Evolutionary conservation across 75 land plant species (phyloP).

Genomic region (Cryptomeria japonica): DNA sequence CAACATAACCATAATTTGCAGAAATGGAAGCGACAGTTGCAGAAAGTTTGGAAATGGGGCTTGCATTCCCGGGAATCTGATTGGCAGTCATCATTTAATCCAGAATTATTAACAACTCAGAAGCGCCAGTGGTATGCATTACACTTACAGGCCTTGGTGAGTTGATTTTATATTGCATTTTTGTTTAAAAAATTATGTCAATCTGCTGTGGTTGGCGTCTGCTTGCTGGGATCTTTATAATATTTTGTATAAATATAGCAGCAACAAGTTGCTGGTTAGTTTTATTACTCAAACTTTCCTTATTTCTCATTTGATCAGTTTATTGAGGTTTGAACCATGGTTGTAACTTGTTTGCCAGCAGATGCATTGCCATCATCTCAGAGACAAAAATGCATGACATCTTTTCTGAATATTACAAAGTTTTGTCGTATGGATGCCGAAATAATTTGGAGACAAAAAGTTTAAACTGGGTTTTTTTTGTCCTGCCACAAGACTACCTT

Average conservation of each 20-base stretch:
- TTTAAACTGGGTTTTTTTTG: not conserved
- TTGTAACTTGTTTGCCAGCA: not conserved
- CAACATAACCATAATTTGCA: slow-evolving; percentile 34
- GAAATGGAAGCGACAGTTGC: slow-evolving; percentile 49
- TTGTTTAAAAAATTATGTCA: not conserved
- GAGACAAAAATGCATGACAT: not conserved
- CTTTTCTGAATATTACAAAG: not conserved
- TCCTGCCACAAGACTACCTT: not conserved
- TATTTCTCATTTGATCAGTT: not conserved
- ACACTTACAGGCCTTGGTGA: slow-evolving; percentile 69
- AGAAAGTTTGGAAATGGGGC: slow-evolving; percentile 67
- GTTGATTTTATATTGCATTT: not conserved
- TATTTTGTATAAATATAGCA: not conserved
- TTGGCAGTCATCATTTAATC: slow-evolving; percentile 54
- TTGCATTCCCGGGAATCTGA: slow-evolving; percentile 36
- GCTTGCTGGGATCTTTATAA: not conserved
- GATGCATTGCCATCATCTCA: not conserved
- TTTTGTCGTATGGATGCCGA: not conserved
- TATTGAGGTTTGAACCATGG: not conserved
- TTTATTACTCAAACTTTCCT: not conserved
- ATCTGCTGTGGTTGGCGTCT: not conserved
- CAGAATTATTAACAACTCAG: slow-evolving; percentile 85
- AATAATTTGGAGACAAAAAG: not conserved
- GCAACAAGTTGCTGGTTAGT: not conserved
- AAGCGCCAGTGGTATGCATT: slow-evolving; percentile 95